Percentiles rank a stretch among this genome's conserved stretches.
These are phyloP conservation scores for Blastobotrys parvus DNA, from an alignment of 805 yeast species.

Conservation along the genomic window DNA sequence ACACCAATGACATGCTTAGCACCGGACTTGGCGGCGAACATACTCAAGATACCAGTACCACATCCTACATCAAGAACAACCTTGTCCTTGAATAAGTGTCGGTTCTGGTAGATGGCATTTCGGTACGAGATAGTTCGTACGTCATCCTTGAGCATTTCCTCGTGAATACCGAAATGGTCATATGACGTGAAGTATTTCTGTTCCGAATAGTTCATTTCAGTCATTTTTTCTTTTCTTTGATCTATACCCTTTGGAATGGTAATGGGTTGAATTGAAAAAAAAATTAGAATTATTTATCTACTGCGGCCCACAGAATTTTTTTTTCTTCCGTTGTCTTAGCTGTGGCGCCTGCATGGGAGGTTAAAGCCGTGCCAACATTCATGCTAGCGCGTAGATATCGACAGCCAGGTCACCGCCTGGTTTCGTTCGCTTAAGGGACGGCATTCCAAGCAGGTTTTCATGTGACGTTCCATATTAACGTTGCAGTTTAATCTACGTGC, in stretches of 20 bases:
- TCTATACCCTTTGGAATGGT: neutral
- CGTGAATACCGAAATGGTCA: constrained; percentile 96
- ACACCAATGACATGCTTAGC: constrained; percentile 97
- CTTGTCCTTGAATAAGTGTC: constrained; percentile 83
- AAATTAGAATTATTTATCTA: neutral
- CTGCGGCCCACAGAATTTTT: too few relatives aligned
- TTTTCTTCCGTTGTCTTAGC: too few relatives aligned
- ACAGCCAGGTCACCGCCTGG: too few relatives aligned
- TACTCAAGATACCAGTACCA: constrained; percentile 95
- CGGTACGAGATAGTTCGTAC: constrained; percentile 88
- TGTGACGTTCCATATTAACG: too few relatives aligned
- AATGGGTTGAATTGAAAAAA: neutral
- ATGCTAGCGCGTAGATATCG: too few relatives aligned
- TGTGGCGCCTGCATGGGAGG: too few relatives aligned
- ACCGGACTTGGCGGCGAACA: constrained; percentile 99
- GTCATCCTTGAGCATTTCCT: constrained; percentile 95
- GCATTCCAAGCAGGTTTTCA: too few relatives aligned
- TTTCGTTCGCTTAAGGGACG: too few relatives aligned
- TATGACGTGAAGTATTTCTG: constrained; percentile 94
- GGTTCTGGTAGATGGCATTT: constrained; percentile 85
- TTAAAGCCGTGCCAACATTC: too few relatives aligned
- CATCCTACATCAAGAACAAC: constrained; percentile 96
- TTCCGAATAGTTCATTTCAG: constrained; percentile 41
- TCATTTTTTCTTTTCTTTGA: constrained; percentile 2
- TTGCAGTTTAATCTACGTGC: too few relatives aligned